Evolutionary conservation across 164 flowering plant genomes (phyloP), one percentile per base, ranked within the genome.

Genomic region (Tinospora cordifolia): DNA sequence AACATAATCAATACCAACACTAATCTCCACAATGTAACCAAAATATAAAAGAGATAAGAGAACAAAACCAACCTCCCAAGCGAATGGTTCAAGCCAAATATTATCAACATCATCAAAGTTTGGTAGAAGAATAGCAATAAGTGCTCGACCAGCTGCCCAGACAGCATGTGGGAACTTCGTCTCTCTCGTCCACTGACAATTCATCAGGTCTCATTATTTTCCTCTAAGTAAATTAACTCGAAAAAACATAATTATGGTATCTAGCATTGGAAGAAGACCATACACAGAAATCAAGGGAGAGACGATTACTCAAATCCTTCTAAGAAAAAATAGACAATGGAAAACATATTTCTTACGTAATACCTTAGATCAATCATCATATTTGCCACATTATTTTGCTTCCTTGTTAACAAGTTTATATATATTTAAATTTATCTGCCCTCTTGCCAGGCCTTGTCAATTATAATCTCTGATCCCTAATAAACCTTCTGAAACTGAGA

Each of bases 111-210:
- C 81, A 80, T 91, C 98, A 79, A 90, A 93, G 71, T 93, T 91
- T 54, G 98, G 98, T 51, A 93, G 78, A 69, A 93, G 87, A 78
- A 79, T 80, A 63, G 97, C 88, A 83, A 84, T 84, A 10, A 93
- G 91, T 78, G 89, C 90, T 69, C 98, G 97, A 69, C 98, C 98
- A 83, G 98, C 93, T 63, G 97, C 97, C 98, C 98, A 93, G 62
- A 93, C 92, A 80, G 95, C 97, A 88, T 93, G 97, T 24, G 98
- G 96, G 40, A 85, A 84, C 81, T 91, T 91, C 44, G 90, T 79
- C 75, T 91, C 98, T 84, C 81, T 84, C 51, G 89, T 87, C 97
- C 95, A 93, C 98, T 93, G 69, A 51, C 73, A 71, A 66, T 71
- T 51, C 24, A 73, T 40, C 34, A 54, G 67, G 14, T 62, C 62